A percentile compares a stretch with the other conserved stretches of the same genome.
Conservation (phyloP, 2,329 filamentous ascomycete species). For the Alternaria sp. region DNA sequence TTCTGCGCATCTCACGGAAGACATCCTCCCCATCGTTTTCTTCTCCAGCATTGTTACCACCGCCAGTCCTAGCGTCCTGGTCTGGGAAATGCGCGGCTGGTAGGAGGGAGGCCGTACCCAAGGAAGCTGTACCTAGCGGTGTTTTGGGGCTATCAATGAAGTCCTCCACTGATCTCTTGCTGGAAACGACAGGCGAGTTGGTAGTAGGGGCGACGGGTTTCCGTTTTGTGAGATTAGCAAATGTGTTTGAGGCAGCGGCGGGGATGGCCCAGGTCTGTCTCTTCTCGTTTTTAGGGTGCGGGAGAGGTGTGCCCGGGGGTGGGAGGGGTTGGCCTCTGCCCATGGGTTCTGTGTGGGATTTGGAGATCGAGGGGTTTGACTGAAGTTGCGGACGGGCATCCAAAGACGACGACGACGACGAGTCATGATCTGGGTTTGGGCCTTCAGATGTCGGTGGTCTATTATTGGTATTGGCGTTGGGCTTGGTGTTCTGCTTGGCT, state of each 20-base stretch:
- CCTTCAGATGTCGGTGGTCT: constrained; percentile 23
- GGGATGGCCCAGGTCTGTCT: constrained; percentile 59
- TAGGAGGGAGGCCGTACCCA: constrained; percentile 12
- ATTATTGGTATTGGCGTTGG: constrained; percentile 21
- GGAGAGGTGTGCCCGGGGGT: constrained; percentile 81
- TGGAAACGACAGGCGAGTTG: constrained; percentile 2
- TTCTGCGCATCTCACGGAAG: constrained; percentile 21
- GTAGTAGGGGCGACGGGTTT: constrained; percentile 60
- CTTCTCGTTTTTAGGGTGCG: constrained; percentile 69
- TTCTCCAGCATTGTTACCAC: not conserved
- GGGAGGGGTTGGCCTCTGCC: constrained; percentile 84
- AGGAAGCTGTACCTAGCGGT: constrained; percentile 10
- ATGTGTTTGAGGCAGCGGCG: constrained; percentile 51
- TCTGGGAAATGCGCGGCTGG: constrained; percentile 12
- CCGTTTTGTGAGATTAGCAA: constrained; percentile 65
- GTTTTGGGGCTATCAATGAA: constrained; percentile 10
- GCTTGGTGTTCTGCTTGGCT: constrained; percentile 51
- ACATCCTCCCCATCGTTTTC: constrained; percentile 18
- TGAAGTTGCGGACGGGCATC: constrained; percentile 13
- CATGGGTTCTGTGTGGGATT: constrained; percentile 71
- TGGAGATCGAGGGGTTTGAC: constrained; percentile 11
- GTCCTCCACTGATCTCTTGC: constrained; percentile 20
- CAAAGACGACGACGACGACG: constrained; percentile 4
- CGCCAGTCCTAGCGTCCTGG: constrained; percentile 4
- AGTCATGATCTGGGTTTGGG: constrained; percentile 17